A percentile compares a stretch with the other conserved stretches of the same genome.
These are phyloP conservation scores for Glycine tomentella DNA, from an alignment of 306 rosid species.

Conservation along the genomic window DNA sequence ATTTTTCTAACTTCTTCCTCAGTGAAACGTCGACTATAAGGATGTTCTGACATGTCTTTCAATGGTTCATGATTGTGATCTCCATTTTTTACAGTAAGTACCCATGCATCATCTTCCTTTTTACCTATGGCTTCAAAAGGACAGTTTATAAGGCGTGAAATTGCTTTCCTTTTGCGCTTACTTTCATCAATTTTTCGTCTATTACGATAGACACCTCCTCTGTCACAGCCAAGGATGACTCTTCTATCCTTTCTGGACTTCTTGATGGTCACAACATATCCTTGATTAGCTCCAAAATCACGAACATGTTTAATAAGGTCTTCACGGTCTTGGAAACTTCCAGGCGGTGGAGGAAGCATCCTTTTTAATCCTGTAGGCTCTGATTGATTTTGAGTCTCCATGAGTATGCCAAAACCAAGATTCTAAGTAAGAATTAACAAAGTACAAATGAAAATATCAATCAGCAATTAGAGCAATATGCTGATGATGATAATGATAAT, in stretches of 20 bases:
- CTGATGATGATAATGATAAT: no score
- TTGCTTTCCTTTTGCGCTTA: constrained; percentile 77
- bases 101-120: constrained; percentile 72
- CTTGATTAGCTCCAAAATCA: constrained; percentile 78
- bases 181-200: constrained; percentile 81
- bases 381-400: constrained; percentile 56
- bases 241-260: constrained; percentile 84
- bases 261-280: constrained; percentile 85
- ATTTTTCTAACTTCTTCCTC: constrained; percentile 77
- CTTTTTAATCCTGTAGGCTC: constrained; percentile 46
- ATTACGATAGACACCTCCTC: constrained; percentile 82
- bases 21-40: constrained; percentile 76
- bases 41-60: constrained; percentile 84
- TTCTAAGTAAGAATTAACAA: constrained; percentile 42
- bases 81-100: constrained; percentile 70
- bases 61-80: constrained; percentile 81
- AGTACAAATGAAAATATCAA: not conserved
- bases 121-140: constrained; percentile 84
- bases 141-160: constrained; percentile 80
- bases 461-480: constrained; percentile 1
- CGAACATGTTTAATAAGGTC: constrained; percentile 75
- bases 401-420: constrained; percentile 37
- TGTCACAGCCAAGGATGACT: constrained; percentile 85
- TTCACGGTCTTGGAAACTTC: constrained; percentile 73
- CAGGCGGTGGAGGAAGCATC: constrained; percentile 70